These are phyloP conservation scores for Umbilicus rupestris DNA, from an alignment of 164 flowering plant genomes.

Conservation along the genomic window DNA sequence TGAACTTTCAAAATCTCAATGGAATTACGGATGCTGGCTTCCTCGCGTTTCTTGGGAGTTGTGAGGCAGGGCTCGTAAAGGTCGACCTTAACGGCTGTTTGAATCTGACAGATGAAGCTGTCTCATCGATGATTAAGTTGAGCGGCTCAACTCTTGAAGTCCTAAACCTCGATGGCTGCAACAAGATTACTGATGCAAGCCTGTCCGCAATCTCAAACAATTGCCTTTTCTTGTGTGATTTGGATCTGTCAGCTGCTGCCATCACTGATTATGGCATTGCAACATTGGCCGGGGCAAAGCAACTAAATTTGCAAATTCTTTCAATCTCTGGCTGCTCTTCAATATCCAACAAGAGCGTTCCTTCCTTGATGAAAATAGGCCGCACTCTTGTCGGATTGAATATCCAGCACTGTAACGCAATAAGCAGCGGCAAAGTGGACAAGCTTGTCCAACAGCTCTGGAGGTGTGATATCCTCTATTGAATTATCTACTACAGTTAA, in stretches of 20 bases:
- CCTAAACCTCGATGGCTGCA: slow-evolving; percentile 47
- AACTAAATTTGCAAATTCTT: slow-evolving; percentile 35
- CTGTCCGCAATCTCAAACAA: slow-evolving; percentile 32
- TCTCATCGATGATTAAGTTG: background rate
- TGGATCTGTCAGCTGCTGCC: slow-evolving; percentile 41
- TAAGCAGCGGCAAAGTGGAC: slow-evolving; percentile 38
- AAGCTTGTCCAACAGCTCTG: slow-evolving; percentile 37
- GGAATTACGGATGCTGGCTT: background rate
- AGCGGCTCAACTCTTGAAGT: slow-evolving; percentile 19
- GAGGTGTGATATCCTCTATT: slow-evolving; percentile 58
- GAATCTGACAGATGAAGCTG: background rate
- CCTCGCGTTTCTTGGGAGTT: background rate
- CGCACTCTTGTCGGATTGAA: slow-evolving; percentile 58
- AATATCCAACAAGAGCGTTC: slow-evolving; percentile 37
- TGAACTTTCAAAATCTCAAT: background rate
- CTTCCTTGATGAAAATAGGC: slow-evolving; percentile 39
- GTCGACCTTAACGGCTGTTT: background rate
- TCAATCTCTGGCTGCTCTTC: slow-evolving; percentile 48
- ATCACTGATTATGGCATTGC: slow-evolving; percentile 42
- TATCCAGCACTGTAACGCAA: slow-evolving; percentile 48
- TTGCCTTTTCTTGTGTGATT: slow-evolving; percentile 39
- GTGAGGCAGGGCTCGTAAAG: background rate
- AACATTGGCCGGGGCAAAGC: slow-evolving; percentile 27
- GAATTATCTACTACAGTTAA: background rate
- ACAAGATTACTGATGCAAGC: slow-evolving; percentile 43